These are phyloP conservation scores for Phycomyces blakesleeanus DNA, from an alignment of 192 early-diverging fungal genomes.

Conservation along the genomic window DNA sequence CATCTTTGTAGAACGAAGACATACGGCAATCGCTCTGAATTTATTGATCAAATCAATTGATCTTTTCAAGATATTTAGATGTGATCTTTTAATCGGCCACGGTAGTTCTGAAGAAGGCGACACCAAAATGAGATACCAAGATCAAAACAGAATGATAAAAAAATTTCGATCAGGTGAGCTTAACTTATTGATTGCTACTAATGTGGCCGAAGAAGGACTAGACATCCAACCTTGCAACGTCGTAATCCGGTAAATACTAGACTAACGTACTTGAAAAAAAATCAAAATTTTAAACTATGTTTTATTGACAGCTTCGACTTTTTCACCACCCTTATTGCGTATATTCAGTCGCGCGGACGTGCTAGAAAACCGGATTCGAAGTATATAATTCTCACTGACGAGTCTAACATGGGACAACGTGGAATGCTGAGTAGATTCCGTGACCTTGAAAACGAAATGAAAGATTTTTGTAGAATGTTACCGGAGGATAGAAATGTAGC, in stretches of 20 bases:
- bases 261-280: too few species aligned
- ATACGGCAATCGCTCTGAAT: slow-evolving; percentile 58
- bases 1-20: slow-evolving; percentile 75
- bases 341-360: slow-evolving; percentile 90
- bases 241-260: slow-evolving; percentile 70
- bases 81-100: slow-evolving; percentile 60
- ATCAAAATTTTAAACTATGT: too few species aligned
- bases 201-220: slow-evolving; percentile 93
- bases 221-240: slow-evolving; percentile 91
- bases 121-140: slow-evolving; percentile 45
- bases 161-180: slow-evolving; percentile 63
- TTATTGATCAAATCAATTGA: slow-evolving; percentile 58
- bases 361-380: slow-evolving; percentile 69
- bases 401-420: slow-evolving; percentile 38
- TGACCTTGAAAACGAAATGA: slow-evolving; percentile 54
- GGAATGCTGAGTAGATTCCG: slow-evolving; percentile 36
- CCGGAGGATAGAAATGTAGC: slow-evolving; percentile 38
- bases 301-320: slow-evolving; percentile 68
- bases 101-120: slow-evolving; percentile 35
- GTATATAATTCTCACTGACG: slow-evolving; percentile 72
- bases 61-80: slow-evolving; percentile 42
- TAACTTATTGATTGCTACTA: slow-evolving; percentile 86
- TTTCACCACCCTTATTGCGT: slow-evolving; percentile 64
- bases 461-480: slow-evolving; percentile 53
- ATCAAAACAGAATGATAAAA: slow-evolving; percentile 59